phyloP scores from a whole-genome alignment of 257 asterid species.

The Datura wrightii region DNA sequence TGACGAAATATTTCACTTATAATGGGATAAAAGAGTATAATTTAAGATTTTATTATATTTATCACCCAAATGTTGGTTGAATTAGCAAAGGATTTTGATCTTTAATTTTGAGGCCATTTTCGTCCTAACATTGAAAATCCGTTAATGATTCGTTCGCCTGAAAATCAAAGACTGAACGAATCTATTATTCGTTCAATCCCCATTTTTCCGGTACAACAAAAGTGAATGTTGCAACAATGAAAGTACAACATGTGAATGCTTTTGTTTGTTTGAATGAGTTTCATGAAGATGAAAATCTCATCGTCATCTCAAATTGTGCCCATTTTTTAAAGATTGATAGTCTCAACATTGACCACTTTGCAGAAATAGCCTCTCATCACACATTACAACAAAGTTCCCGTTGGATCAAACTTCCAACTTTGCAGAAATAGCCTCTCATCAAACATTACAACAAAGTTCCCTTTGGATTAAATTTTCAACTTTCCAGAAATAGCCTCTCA shows the following conservation, averaged over 20 bases:
- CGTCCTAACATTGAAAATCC: conserved; percentile 50
- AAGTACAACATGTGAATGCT: conserved; percentile 51
- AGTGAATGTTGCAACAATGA: not conserved
- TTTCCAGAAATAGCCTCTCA: no score
- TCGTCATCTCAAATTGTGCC: conserved; percentile 65
- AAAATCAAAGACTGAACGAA: conserved; percentile 63
- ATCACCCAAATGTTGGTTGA: conserved; percentile 79
- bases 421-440: no score
- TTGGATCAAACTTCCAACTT: no score
- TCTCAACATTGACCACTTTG: no score
- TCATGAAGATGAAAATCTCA: conserved; percentile 62
- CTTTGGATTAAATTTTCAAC: no score
- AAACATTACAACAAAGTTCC: no score
- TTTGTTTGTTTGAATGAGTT: conserved; percentile 80
- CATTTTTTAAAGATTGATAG: conserved; percentile 79
- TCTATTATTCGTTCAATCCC: conserved; percentile 72
- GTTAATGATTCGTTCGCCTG: conserved; percentile 41
- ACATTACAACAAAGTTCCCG: no score
- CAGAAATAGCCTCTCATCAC: no score
- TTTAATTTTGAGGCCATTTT: conserved; percentile 54
- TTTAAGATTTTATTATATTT: no score
- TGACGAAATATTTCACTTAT: no score
- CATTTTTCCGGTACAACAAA: conserved; percentile 53
- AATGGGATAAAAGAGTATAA: no score
- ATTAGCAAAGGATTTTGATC: conserved; percentile 77